Percentiles rank a stretch among this genome's conserved stretches.
Conservation (phyloP, 2,329 filamentous ascomycete species). For the Drechslera avenae region DNA sequence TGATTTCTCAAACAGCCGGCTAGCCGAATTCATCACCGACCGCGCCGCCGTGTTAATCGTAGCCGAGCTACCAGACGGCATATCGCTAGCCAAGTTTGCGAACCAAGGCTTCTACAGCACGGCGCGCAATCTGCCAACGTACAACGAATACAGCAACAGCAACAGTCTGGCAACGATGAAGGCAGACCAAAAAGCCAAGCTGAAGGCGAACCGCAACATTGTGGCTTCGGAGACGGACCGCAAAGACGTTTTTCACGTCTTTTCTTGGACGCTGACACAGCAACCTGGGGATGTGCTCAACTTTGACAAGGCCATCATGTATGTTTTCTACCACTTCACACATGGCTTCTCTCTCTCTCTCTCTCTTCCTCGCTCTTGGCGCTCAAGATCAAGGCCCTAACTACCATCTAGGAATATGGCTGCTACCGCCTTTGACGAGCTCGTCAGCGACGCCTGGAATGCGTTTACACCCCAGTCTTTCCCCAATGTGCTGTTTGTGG, state of each 20-base stretch:
- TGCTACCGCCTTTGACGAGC: conserved; percentile 33
- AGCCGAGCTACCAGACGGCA: conserved; percentile 37
- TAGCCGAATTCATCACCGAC: conserved; percentile 47
- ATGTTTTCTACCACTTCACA: neutral
- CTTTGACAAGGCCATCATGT: conserved; percentile 40
- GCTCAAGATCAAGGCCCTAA: neutral
- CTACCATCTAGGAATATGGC: conserved; percentile 30
- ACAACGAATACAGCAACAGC: conserved; percentile 46
- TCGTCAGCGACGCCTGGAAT: conserved; percentile 42
- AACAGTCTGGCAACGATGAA: conserved; percentile 41
- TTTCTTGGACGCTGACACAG: conserved; percentile 48
- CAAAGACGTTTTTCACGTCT: conserved; percentile 44
- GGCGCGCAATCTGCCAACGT: conserved; percentile 40
- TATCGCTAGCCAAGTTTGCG: conserved; percentile 37
- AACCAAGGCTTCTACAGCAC: conserved; percentile 44
- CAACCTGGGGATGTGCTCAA: conserved; percentile 42
- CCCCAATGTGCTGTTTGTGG: conserved; percentile 46
- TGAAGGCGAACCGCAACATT: conserved; percentile 39
- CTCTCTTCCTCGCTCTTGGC: neutral
- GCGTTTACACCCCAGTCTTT: conserved; percentile 42
- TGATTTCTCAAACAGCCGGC: conserved; percentile 40
- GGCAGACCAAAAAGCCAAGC: conserved; percentile 46
- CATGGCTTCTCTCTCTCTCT: too few relatives aligned
- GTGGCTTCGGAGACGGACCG: conserved; percentile 23
- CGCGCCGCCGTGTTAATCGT: conserved; percentile 46